phyloP scores from a whole-genome alignment of 305 asterid genomes.

The Fraxinus ornus region DNA sequence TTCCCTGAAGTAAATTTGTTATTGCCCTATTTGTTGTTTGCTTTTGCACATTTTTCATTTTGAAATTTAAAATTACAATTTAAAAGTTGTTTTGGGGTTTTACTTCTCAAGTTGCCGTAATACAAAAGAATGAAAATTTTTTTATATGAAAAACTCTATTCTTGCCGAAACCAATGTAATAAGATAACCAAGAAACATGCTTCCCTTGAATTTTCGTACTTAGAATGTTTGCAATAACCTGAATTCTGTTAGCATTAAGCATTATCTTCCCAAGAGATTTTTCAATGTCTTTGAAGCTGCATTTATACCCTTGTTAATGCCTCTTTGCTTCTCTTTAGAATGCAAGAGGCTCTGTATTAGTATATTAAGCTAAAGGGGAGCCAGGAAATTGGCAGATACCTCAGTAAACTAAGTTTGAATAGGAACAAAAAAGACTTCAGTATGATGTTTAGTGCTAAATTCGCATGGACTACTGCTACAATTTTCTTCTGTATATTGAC shows the following conservation, averaged over 20 bases:
- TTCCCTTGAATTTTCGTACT: not conserved
- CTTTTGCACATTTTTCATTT: not conserved
- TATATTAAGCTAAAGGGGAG: not conserved
- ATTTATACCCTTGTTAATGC: not conserved
- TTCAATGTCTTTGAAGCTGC: conserved; percentile 5
- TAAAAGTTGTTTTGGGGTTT: not conserved
- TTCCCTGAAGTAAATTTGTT: not conserved
- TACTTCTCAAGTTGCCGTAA: not conserved
- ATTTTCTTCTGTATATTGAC: not conserved
- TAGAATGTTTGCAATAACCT: not conserved
- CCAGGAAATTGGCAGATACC: not conserved
- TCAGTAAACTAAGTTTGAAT: not conserved
- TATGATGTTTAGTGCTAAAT: not conserved
- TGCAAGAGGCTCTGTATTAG: not conserved
- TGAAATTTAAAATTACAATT: not conserved
- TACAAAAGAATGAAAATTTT: not conserved
- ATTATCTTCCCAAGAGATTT: not conserved
- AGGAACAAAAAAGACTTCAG: not conserved
- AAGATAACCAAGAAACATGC: not conserved
- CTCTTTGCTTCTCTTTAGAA: conserved; percentile 2
- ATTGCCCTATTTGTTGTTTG: not conserved
- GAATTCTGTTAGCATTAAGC: not conserved
- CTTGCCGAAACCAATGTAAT: not conserved
- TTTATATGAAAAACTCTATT: not conserved
- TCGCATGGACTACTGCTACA: not conserved